phyloP scores from a whole-genome alignment of 805 yeast species.

The Zygotorulaspora florentina region DNA sequence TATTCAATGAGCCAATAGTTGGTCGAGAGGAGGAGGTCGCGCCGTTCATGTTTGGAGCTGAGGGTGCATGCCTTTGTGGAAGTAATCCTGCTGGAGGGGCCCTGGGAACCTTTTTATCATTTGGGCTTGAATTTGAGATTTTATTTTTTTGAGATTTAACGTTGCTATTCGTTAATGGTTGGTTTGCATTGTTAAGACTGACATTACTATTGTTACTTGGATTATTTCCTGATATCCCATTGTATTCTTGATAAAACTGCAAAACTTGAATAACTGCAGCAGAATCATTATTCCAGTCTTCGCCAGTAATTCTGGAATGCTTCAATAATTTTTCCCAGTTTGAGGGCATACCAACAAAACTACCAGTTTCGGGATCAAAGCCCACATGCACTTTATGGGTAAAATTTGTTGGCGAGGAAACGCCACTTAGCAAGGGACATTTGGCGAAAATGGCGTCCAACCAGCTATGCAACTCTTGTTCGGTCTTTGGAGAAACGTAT shows the following conservation, averaged over 20 bases:
- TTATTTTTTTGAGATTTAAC: slow-evolving; percentile 1
- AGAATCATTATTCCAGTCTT: slow-evolving; percentile 90
- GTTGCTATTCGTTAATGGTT: slow-evolving; percentile 3
- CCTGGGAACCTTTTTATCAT: slow-evolving; percentile 8
- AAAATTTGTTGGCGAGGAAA: slow-evolving; percentile 90
- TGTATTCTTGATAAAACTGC: slow-evolving; percentile 61
- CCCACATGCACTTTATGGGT: slow-evolving; percentile 92
- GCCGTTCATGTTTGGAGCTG: slow-evolving; percentile 24
- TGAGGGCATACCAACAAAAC: slow-evolving; percentile 87
- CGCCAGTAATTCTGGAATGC: slow-evolving; percentile 84
- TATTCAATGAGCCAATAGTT: slow-evolving; percentile 3
- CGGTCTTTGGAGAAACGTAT: slow-evolving; percentile 69
- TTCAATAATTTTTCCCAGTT: slow-evolving; percentile 86
- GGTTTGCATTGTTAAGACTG: slow-evolving; percentile 3
- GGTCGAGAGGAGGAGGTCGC: slow-evolving; percentile 6
- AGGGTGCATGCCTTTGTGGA: slow-evolving; percentile 30
- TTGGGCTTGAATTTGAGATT: slow-evolving; percentile 4
- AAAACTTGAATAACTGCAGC: slow-evolving; percentile 91
- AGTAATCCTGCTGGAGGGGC: slow-evolving; percentile 16
- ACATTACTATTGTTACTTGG: slow-evolving; percentile 6
- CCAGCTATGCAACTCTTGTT: slow-evolving; percentile 83
- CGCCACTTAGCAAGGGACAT: slow-evolving; percentile 60
- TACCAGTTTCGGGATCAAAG: slow-evolving; percentile 78
- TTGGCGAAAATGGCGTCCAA: slow-evolving; percentile 79
- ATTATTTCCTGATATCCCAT: slow-evolving; percentile 23